Percentiles rank a stretch among this genome's conserved stretches.
phyloP scores from a whole-genome alignment of 495 filamentous ascomycete species.

The Neurospora sp. region DNA sequence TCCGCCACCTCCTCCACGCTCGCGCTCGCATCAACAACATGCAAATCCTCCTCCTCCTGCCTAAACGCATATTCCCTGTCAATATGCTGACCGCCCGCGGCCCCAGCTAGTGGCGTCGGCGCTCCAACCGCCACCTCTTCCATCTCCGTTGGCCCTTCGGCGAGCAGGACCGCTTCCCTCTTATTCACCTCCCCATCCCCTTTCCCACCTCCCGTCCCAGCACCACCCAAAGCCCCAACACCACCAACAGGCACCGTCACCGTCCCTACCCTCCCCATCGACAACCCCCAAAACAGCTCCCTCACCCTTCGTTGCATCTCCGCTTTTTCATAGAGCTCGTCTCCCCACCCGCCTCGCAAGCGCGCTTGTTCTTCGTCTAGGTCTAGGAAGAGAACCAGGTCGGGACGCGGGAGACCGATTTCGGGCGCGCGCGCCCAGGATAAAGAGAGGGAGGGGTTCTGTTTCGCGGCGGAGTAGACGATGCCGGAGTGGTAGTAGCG shows the following conservation, averaged over 20 bases:
- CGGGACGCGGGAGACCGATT: constrained; percentile 76
- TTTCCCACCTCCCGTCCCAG: constrained; percentile 3
- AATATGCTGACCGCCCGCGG: not conserved
- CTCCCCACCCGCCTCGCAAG: constrained; percentile 71
- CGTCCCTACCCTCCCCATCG: constrained; percentile 33
- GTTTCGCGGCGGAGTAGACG: constrained; percentile 92
- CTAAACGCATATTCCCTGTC: constrained; percentile 29
- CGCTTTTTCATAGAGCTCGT: constrained; percentile 78
- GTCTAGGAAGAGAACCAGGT: constrained; percentile 79
- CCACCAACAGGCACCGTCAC: constrained; percentile 6
- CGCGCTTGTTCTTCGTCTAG: constrained; percentile 63
- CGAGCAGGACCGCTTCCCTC: not conserved
- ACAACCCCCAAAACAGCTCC: constrained; percentile 54
- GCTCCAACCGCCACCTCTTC: constrained; percentile 18
- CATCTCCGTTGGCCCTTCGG: not conserved
- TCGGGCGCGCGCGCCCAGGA: constrained; percentile 77
- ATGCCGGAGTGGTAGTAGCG: constrained; percentile 90
- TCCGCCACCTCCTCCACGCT: constrained; percentile 41
- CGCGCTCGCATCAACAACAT: constrained; percentile 43
- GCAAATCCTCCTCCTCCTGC: constrained; percentile 44
- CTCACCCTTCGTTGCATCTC: constrained; percentile 76
- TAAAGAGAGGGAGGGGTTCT: constrained; percentile 56
- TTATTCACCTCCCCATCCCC: not conserved
- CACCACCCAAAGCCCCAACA: not conserved
- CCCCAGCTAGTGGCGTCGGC: constrained; percentile 8